These are phyloP conservation scores for Sporobolomyces roseus DNA, from an alignment of 768 basidiomycete species.

Conservation along the genomic window DNA sequence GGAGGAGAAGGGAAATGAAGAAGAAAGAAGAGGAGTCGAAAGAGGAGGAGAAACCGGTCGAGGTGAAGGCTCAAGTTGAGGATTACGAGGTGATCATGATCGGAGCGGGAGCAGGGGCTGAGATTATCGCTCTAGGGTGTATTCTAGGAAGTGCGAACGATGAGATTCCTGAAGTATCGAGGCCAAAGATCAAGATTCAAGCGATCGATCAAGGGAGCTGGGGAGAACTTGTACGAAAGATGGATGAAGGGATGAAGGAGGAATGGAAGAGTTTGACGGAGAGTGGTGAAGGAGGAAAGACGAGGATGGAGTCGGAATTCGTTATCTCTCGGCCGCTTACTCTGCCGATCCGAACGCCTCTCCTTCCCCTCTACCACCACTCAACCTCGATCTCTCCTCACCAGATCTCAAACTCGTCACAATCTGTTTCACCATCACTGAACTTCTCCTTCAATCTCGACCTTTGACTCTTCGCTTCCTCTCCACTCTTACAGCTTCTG, in stretches of 20 bases:
- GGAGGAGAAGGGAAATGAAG: constrained; percentile 10
- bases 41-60: neutral
- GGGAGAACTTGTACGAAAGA: constrained; percentile 17
- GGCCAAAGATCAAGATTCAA: constrained; percentile 9
- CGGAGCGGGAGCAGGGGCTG: constrained; percentile 41
- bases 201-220: constrained; percentile 35
- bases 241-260: constrained; percentile 3
- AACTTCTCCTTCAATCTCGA: constrained; percentile 44
- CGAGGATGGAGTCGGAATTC: constrained; percentile 26
- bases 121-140: constrained; percentile 39
- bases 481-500: constrained; percentile 8
- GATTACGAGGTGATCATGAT: constrained; percentile 22
- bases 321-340: constrained; percentile 14
- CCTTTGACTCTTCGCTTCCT: constrained; percentile 41
- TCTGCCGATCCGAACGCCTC: neutral
- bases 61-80: neutral
- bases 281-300: too few species aligned
- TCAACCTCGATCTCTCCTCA: constrained; percentile 9
- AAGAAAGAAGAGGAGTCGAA: neutral
- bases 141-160: constrained; percentile 9
- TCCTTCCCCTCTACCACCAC: neutral
- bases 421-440: constrained; percentile 43
- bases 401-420: constrained; percentile 34
- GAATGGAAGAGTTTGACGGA: constrained; percentile 4
- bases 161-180: too few species aligned